Base-by-base conservation (phyloP, 495 filamentous ascomycete genomes). In the Aspergillus saccharolyticus region DNA sequence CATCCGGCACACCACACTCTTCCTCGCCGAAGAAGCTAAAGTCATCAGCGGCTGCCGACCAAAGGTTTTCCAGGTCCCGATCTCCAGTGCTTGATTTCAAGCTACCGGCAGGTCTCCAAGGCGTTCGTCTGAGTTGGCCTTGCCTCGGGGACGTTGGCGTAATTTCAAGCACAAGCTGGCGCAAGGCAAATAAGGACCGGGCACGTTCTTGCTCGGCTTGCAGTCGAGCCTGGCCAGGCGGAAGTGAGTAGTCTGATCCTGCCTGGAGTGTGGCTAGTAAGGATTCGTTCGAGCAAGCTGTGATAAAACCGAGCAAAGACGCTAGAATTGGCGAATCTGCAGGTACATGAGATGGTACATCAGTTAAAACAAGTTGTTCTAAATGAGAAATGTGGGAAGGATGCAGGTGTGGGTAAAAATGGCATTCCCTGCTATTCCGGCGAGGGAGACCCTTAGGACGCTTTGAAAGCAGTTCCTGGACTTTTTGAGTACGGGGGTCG, bases 21-120 rank as follows among this genome's bases (percentile, higher is more conserved):
- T 81, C 82, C 47, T 84, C 82, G 1, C 74, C 80, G 55, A 87
- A 87, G 69, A 87, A 87, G 42, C 81, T 84, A 58, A 85, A 87
- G 58, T 87, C 84, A 24, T 77, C 68, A 43, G 77, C 71, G 8
- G 81, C 80, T 20, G 82, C 83, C 33, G 80, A 73, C 83, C 83
- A 86, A 15, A 87, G 77, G 3, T 75, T 68, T 64, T 87, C 84
- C 12, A 74, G 77, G 58, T 87, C 84, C 9, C 77, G 66, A 50
- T 86, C 84, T 47, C 83, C 84, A 0, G 83, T 86, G 21, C 79
- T 79, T 28, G 83, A 85, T 56, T 78, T 81, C 0, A 70, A 74
- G 9, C 65, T 69, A 24, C 69, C 67, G 5, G 66, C 66, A 21
- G 78, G 66, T 62, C 73, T 70, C 73, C 77, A 69, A 28, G 70